A percentile compares a stretch with the other conserved stretches of the same genome.
Conservation (phyloP, 1,139 yeast genomes). For the Citeromyces hawaiiensis region DNA sequence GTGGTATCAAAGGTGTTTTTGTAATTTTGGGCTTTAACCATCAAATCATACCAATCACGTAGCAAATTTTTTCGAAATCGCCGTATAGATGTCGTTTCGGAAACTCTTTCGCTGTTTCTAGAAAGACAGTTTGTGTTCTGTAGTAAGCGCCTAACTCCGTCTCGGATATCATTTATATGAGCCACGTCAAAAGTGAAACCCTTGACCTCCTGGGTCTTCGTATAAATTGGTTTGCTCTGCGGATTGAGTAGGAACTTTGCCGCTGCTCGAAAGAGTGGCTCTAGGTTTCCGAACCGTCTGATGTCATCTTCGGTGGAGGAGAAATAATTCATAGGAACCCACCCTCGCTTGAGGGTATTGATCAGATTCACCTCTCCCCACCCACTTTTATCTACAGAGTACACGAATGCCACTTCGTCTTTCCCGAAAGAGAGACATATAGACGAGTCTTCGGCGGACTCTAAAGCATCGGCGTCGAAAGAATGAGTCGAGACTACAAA, state of each 20-base stretch:
- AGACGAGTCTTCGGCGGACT: slow-evolving; percentile 53
- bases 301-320: slow-evolving; percentile 32
- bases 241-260: slow-evolving; percentile 70
- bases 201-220: slow-evolving; percentile 21
- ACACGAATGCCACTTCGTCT: slow-evolving; percentile 76
- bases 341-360: slow-evolving; percentile 67
- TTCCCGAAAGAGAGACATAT: slow-evolving; percentile 76
- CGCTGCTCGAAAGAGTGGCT: slow-evolving; percentile 55
- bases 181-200: slow-evolving; percentile 26
- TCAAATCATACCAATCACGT: slow-evolving; percentile 84
- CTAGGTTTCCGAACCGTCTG: slow-evolving; percentile 9
- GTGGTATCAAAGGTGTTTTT: slow-evolving; percentile 55
- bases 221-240: slow-evolving; percentile 27
- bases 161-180: slow-evolving; percentile 48
- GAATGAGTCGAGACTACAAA: slow-evolving; percentile 63
- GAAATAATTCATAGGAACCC: slow-evolving; percentile 95
- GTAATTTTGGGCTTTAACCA: slow-evolving; percentile 77
- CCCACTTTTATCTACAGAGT: slow-evolving; percentile 82
- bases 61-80: slow-evolving; percentile 67
- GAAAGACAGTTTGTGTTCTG: slow-evolving; percentile 78
- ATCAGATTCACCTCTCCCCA: slow-evolving; percentile 93
- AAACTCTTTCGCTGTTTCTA: slow-evolving; percentile 68
- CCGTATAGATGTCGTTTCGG: slow-evolving; percentile 53
- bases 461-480: slow-evolving; percentile 59
- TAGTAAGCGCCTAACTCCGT: slow-evolving; percentile 69